Evolutionary conservation across 768 basidiomycete genomes (phyloP).

Genomic region (Serendipita sp.): DNA sequence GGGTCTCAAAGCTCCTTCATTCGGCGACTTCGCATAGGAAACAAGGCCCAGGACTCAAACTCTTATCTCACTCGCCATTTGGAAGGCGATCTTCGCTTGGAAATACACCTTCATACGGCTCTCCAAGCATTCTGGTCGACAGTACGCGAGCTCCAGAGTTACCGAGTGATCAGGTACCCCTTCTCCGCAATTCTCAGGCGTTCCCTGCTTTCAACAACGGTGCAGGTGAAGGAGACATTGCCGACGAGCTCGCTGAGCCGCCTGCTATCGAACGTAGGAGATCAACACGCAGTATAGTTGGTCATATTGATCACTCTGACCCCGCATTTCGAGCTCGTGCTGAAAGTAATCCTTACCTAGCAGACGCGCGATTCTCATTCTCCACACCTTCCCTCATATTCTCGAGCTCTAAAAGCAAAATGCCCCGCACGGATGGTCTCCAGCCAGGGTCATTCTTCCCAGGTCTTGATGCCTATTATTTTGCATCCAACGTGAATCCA

Average conservation of each 20-base stretch:
- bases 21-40: too few species aligned
- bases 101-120: too few species aligned
- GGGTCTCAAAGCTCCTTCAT: too few species aligned
- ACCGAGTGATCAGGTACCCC: too few species aligned
- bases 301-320: background rate
- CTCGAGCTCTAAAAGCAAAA: background rate
- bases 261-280: background rate
- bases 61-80: too few species aligned
- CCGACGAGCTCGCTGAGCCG: background rate
- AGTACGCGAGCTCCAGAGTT: too few species aligned
- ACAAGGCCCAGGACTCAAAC: too few species aligned
- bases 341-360: background rate
- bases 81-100: too few species aligned
- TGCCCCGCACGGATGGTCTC: background rate
- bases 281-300: background rate
- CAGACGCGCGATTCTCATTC: background rate
- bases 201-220: too few species aligned
- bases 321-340: background rate
- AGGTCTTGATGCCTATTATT: background rate
- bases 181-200: too few species aligned
- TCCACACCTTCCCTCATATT: background rate
- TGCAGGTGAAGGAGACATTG: background rate
- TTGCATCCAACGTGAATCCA: background rate
- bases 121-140: too few species aligned
- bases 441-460: background rate